Percentiles rank a stretch among this genome's conserved stretches.
phyloP scores from a whole-genome alignment of 75 land plant genomes.

The Azolla pinnata region DNA sequence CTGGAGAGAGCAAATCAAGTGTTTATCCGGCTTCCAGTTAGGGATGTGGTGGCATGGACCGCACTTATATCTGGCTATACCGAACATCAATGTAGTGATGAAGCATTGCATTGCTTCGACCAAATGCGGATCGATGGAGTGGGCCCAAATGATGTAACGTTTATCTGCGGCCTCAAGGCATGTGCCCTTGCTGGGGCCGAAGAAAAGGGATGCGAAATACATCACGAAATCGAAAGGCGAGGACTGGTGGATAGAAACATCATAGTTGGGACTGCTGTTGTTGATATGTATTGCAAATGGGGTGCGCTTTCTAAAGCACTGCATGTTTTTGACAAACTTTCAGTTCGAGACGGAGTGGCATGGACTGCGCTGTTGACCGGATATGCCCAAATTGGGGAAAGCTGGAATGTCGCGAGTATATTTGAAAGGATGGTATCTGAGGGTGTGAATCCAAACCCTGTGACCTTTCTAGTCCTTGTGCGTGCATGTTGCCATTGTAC shows the following conservation, averaged over 20 bases:
- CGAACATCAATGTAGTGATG: slow-evolving; percentile 11
- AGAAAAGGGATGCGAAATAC: slow-evolving; percentile 10
- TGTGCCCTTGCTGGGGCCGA: slow-evolving; percentile 5
- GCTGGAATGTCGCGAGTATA: slow-evolving; percentile 2
- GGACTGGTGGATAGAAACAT: background rate
- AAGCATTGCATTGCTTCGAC: slow-evolving; percentile 7
- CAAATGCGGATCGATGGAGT: slow-evolving; percentile 9
- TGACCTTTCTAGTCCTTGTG: slow-evolving; percentile 8
- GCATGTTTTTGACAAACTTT: slow-evolving; percentile 18
- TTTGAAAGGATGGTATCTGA: slow-evolving; percentile 7
- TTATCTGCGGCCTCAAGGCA: slow-evolving; percentile 9
- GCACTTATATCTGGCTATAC: slow-evolving; percentile 15
- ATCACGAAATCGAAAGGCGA: background rate
- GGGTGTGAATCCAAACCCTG: slow-evolving; percentile 5
- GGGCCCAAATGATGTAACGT: slow-evolving; percentile 3
- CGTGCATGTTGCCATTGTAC: slow-evolving; percentile 49
- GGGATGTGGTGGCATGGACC: slow-evolving; percentile 19
- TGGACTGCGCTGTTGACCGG: slow-evolving; percentile 21
- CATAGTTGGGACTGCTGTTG: slow-evolving; percentile 33
- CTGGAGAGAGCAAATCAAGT: slow-evolving; percentile 15
- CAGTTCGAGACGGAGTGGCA: slow-evolving; percentile 12
- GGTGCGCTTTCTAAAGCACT: slow-evolving; percentile 28
- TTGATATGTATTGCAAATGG: slow-evolving; percentile 58
- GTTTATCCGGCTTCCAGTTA: slow-evolving; percentile 5
- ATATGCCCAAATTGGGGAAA: slow-evolving; percentile 14